Evolutionary conservation across 1,139 yeast species (phyloP), one percentile per base, ranked within the genome.

Genomic region (Magnusiomyces ingens): DNA sequence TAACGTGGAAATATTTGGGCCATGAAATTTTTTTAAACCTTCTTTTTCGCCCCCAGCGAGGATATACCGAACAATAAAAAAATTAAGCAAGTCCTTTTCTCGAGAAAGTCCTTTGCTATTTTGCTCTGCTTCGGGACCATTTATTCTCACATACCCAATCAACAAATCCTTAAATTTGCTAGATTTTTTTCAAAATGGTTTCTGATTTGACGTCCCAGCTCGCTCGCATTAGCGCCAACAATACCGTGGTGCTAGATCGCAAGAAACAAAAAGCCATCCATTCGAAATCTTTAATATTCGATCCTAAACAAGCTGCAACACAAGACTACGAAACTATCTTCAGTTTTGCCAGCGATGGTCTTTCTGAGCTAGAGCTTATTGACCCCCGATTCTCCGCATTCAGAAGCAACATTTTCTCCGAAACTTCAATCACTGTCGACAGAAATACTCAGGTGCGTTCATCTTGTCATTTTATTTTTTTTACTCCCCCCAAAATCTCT

Each of bases 281-380:
- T 66, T 82, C 95, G 26, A 83, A 88, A 47, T 93, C 99, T 50
- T 78, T 93, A 62, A 79, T 93, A 45, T 91, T 85, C 68, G 95
- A 89, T 51, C 79, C 96, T 10, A 82, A 85, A 64, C 82, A 81
- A 55, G 99, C 99, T 26, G 87, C 95, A 11, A 79, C 91, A 41
- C 99, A 94, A 72, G 99, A 94, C 68, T 90, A 81, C 65, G 97
- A 90, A 64, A 76, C 84, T 52, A 82, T 93, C 58, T 87, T 78
- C 66, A 80, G 83, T 53, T 79, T 81, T 54, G 86, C 94, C 2
- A 63, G 78, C 8, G 94, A 85, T 57, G 96, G 96, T 0, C 76
- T 90, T 51, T 81, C 81, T 42, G 94, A 88, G 61, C 75, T 93
- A 52, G 79, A 78, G 51, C 72, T 77, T 17, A 70, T 91, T 21